These are phyloP conservation scores for Vitis vinifera DNA, from an alignment of 164 flowering plant genomes.

Conservation along the genomic window DNA sequence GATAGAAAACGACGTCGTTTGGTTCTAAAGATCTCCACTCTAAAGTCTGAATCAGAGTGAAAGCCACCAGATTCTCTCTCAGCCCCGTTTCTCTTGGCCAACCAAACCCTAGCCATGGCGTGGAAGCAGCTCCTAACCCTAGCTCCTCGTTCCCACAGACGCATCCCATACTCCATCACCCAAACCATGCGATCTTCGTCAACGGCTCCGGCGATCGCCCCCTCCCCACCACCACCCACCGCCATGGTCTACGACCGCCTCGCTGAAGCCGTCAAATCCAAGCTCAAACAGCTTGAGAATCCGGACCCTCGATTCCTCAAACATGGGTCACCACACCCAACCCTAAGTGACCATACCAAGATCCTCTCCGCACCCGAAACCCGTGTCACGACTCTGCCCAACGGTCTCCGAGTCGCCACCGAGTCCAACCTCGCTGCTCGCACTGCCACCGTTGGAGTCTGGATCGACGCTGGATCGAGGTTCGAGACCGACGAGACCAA, in stretches of 20 bases:
- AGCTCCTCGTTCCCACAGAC: constrained; percentile 34
- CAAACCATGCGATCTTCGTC: constrained; percentile 24
- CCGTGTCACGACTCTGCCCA: constrained; percentile 60
- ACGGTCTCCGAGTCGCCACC: constrained; percentile 76
- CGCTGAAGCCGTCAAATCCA: constrained; percentile 44
- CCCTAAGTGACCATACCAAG: constrained; percentile 34
- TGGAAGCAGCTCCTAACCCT: constrained; percentile 37
- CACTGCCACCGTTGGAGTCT: constrained; percentile 84
- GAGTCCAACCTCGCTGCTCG: constrained; percentile 56
- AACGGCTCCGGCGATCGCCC: constrained; percentile 22
- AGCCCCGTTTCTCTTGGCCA: not conserved
- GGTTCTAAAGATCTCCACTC: no score
- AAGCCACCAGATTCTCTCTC: no score
- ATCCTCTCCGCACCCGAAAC: constrained; percentile 61
- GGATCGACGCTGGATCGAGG: constrained; percentile 90
- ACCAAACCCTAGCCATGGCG: constrained; percentile 33
- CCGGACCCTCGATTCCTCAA: constrained; percentile 54
- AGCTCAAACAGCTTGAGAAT: constrained; percentile 46
- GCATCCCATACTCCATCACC: constrained; percentile 1
- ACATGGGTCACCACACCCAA: constrained; percentile 57
- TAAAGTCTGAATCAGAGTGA: no score
- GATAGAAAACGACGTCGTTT: no score
- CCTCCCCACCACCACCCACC: constrained; percentile 34
- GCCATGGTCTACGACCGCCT: constrained; percentile 62
- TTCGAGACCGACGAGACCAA: constrained; percentile 74